A percentile compares a stretch with the other conserved stretches of the same genome.
phyloP scores from a whole-genome alignment of 345 rosid genomes.

The Balakata baccata region DNA sequence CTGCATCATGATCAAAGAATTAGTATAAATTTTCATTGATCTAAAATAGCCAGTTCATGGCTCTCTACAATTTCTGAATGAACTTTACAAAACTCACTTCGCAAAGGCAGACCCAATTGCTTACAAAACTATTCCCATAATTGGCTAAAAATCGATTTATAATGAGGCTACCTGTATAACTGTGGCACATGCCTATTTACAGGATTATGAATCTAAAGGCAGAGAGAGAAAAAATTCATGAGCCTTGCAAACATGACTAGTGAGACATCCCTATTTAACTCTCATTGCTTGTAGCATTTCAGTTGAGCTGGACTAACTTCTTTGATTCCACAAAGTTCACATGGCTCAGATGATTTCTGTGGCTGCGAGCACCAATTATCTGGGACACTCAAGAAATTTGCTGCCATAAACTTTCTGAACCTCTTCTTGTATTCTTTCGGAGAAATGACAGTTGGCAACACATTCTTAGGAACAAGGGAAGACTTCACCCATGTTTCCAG shows the following conservation, averaged over 20 bases:
- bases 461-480: constrained; percentile 78
- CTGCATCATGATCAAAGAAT: neutral
- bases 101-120: constrained; percentile 22
- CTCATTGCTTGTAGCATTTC: constrained; percentile 15
- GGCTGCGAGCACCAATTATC: constrained; percentile 71
- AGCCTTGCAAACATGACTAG: constrained; percentile 10
- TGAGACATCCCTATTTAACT: constrained; percentile 2
- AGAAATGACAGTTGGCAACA: constrained; percentile 80
- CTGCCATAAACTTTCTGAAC: constrained; percentile 91
- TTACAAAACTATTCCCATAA: constrained; percentile 42
- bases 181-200: constrained; percentile 29
- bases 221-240: constrained; percentile 2
- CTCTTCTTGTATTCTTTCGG: constrained; percentile 89
- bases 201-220: neutral
- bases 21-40: constrained; percentile 25
- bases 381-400: constrained; percentile 79
- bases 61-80: constrained; percentile 42
- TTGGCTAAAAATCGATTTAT: constrained; percentile 58
- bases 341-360: constrained; percentile 31
- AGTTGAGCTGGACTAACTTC: constrained; percentile 24
- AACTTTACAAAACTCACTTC: constrained; percentile 26
- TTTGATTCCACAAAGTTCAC: constrained; percentile 39
- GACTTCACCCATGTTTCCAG: constrained; percentile 97
- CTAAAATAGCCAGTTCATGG: constrained; percentile 12
- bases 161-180: constrained; percentile 40